A percentile compares a stretch with the other conserved stretches of the same genome.
These are phyloP conservation scores for Gymnopilus dilepis DNA, from an alignment of 768 basidiomycete genomes.

Conservation along the genomic window DNA sequence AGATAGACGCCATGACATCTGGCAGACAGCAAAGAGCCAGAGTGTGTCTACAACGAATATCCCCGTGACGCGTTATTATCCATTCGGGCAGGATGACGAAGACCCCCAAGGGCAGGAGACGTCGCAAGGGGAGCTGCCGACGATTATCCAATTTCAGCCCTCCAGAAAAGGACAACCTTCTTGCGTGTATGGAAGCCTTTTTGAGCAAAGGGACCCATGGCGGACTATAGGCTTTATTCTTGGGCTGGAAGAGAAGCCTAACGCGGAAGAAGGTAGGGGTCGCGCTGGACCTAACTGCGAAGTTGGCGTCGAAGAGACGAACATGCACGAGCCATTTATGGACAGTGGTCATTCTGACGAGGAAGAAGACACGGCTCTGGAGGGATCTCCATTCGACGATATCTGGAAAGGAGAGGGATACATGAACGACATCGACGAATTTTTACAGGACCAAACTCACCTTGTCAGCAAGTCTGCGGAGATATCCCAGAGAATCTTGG, in stretches of 20 bases:
- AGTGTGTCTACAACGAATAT: not conserved
- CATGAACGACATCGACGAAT: not conserved
- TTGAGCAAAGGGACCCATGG: slow-evolving; percentile 51
- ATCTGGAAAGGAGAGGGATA: not conserved
- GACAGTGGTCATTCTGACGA: no score
- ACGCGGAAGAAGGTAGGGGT: not conserved
- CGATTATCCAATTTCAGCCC: slow-evolving; percentile 13
- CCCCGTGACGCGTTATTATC: not conserved
- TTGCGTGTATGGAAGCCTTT: slow-evolving; percentile 37
- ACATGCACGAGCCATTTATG: not conserved
- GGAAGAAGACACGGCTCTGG: not conserved
- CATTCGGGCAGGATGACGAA: not conserved
- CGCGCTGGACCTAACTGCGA: not conserved
- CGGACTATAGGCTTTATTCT: slow-evolving; percentile 47
- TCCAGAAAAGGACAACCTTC: not conserved
- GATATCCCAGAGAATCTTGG: no score
- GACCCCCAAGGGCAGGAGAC: no score
- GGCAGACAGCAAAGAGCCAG: not conserved
- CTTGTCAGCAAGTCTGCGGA: not conserved
- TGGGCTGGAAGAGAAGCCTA: slow-evolving; percentile 28
- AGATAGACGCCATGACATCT: not conserved
- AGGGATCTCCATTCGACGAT: not conserved
- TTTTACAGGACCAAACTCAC: not conserved
- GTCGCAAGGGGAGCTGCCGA: slow-evolving; percentile 13
- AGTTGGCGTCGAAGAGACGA: not conserved